Evolutionary conservation across 768 basidiomycete species (phyloP), one percentile per base, ranked within the genome.

Genomic region (Tubosaeta sp.): DNA sequence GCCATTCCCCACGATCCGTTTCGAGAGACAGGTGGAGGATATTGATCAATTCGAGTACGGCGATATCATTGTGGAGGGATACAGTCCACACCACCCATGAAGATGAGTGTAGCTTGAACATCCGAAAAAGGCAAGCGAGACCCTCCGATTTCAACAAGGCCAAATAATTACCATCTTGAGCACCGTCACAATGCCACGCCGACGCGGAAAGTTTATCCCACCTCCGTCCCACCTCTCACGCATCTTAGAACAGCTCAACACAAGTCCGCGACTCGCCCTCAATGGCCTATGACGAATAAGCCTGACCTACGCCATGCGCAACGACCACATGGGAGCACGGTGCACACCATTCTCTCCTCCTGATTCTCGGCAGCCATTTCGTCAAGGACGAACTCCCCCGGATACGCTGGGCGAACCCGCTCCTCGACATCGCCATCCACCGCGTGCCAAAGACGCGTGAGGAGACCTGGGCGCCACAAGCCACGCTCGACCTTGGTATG

Each of bases 1-100:
- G 48, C 72, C 82, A 25, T 97, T 98, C 71, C 95, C 95, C 0
- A 92, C 77, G 54, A 68, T 99, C 31, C 67, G 72, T 34, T 95
- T 86, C 80, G 81, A 75, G 41, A 75, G 91, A 50, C 76, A 83
- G 29, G 80, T 85, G 31, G 70, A 68, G 14, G 79, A 82, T 53
- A 88, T 98, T 38, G 94, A 97, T 66, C 85, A 84, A 50, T 92
- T 95, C 63, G 75, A 71, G 51, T 80, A 77, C 48, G 80, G 79
- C n/a, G 95, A 97, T 68, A 82, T 97, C 51, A 79, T 84, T 47
- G 81, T 98, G 10, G 87, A 91, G 51, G 90, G 91, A 3, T 97
- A 97, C 64, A 77, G 88, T 56, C 86, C 90, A 10, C 81, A 92
- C 67, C 85, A 61, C 76, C 88, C 29, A 97, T 97, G 94, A 93